phyloP scores from a whole-genome alignment of 2,329 filamentous ascomycete species.

The Aspergillus caelatus region DNA sequence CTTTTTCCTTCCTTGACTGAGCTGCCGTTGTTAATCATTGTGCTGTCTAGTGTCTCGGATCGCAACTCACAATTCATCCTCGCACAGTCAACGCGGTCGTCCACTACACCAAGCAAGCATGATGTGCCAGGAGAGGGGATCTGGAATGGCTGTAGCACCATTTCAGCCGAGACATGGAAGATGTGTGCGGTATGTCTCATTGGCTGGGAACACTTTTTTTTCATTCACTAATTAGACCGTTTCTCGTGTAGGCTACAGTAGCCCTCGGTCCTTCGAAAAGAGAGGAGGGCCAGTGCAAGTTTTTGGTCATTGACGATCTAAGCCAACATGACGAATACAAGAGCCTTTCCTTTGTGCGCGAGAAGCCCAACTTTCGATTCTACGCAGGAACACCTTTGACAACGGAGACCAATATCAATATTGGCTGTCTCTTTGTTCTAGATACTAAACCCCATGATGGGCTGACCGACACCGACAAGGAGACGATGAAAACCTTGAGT shows the following conservation, averaged over 20 bases:
- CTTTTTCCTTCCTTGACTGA: background rate
- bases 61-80: slow-evolving; percentile 53
- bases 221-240: slow-evolving; percentile 1
- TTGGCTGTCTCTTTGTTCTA: slow-evolving; percentile 64
- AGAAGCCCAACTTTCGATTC: slow-evolving; percentile 46
- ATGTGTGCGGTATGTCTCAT: slow-evolving; percentile 37
- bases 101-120: slow-evolving; percentile 36
- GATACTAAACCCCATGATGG: slow-evolving; percentile 59
- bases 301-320: slow-evolving; percentile 44
- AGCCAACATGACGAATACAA: slow-evolving; percentile 42
- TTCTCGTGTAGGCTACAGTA: slow-evolving; percentile 35
- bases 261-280: slow-evolving; percentile 32
- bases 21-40: background rate
- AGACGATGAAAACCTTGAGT: slow-evolving; percentile 61
- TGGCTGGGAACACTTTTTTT: background rate
- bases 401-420: slow-evolving; percentile 58
- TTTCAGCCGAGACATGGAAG: slow-evolving; percentile 35
- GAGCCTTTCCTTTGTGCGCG: slow-evolving; percentile 38
- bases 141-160: slow-evolving; percentile 37
- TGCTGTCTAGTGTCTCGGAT: slow-evolving; percentile 46
- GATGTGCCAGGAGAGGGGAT: slow-evolving; percentile 34
- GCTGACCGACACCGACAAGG: slow-evolving; percentile 41
- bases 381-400: slow-evolving; percentile 65
- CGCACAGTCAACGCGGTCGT: slow-evolving; percentile 52
- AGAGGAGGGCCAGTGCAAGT: slow-evolving; percentile 26